Evolutionary conservation across 1,139 yeast species (phyloP).

Genomic region (Citeromyces hawaiiensis): DNA sequence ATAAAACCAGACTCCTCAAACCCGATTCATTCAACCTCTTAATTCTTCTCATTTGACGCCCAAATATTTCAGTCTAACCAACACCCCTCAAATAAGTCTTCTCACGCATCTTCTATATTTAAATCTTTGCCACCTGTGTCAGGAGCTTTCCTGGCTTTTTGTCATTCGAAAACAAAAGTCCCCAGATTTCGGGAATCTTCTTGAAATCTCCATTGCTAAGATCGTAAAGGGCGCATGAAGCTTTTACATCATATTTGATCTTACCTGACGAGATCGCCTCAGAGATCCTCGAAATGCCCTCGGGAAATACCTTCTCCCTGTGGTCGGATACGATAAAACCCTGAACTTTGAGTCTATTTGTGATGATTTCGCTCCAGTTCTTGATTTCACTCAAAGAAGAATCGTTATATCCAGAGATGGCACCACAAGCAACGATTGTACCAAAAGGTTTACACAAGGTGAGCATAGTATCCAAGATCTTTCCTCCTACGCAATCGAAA

Average conservation of each 20-base stretch:
- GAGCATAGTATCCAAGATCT: constrained; percentile 34
- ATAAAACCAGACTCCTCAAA: too few relatives aligned
- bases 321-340: constrained; percentile 35
- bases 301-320: constrained; percentile 17
- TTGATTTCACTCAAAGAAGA: constrained; percentile 19
- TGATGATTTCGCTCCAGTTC: constrained; percentile 28
- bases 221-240: constrained; percentile 20
- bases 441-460: constrained; percentile 27
- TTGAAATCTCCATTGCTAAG: constrained; percentile 17
- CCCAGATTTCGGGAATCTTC: constrained; percentile 31
- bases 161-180: constrained; percentile 21
- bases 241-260: constrained; percentile 18
- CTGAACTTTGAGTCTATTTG: constrained; percentile 30
- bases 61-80: too few relatives aligned
- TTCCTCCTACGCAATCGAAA: constrained; percentile 56
- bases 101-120: too few relatives aligned
- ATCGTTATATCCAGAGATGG: constrained; percentile 46
- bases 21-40: too few relatives aligned
- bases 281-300: constrained; percentile 22
- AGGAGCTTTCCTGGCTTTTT: constrained; percentile 12
- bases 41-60: too few relatives aligned
- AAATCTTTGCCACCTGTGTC: neutral
- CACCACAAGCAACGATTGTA: constrained; percentile 44
- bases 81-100: too few relatives aligned
- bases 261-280: constrained; percentile 27